Conservation (phyloP, 2,329 filamentous ascomycete genomes). For the Pleurostoma richardsiae region DNA sequence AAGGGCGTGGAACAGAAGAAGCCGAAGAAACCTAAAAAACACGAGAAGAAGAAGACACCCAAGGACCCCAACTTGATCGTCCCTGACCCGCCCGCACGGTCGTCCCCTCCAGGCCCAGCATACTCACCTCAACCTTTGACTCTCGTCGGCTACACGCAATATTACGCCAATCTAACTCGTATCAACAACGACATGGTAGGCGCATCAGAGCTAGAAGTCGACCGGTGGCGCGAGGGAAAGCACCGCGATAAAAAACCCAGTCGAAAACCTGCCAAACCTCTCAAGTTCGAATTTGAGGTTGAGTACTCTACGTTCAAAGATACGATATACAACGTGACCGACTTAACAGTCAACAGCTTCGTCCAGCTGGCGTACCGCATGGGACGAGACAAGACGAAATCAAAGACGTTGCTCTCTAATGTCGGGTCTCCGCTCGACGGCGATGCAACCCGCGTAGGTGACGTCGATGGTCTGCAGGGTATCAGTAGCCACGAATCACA, state of each 20-base stretch:
- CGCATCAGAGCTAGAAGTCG: slow-evolving; percentile 12
- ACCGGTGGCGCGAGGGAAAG: slow-evolving; percentile 60
- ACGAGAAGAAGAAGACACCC: slow-evolving; percentile 41
- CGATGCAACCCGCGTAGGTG: slow-evolving; percentile 10
- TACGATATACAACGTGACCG: slow-evolving; percentile 65
- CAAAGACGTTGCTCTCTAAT: slow-evolving; percentile 12
- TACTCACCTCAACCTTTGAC: slow-evolving; percentile 83
- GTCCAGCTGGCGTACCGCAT: slow-evolving; percentile 77
- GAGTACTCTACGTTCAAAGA: slow-evolving; percentile 85
- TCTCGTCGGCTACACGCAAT: slow-evolving; percentile 78
- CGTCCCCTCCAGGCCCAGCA: slow-evolving; percentile 75
- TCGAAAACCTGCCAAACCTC: slow-evolving; percentile 49
- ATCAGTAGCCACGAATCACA: neutral
- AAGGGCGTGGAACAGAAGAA: slow-evolving; percentile 36
- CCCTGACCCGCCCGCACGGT: slow-evolving; percentile 68
- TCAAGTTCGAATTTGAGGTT: slow-evolving; percentile 67
- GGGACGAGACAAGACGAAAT: slow-evolving; percentile 39
- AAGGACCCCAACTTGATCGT: slow-evolving; percentile 58
- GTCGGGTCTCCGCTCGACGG: slow-evolving; percentile 2
- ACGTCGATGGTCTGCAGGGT: slow-evolving; percentile 10
- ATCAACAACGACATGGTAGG: slow-evolving; percentile 69
- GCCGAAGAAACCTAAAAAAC: slow-evolving; percentile 34
- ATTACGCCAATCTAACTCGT: slow-evolving; percentile 87
- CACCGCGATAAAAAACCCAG: slow-evolving; percentile 54
- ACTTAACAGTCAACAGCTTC: slow-evolving; percentile 80